A percentile compares a stretch with the other conserved stretches of the same genome.
phyloP scores from a whole-genome alignment of 2,329 filamentous ascomycete species.

The Ophiostoma australiae region DNA sequence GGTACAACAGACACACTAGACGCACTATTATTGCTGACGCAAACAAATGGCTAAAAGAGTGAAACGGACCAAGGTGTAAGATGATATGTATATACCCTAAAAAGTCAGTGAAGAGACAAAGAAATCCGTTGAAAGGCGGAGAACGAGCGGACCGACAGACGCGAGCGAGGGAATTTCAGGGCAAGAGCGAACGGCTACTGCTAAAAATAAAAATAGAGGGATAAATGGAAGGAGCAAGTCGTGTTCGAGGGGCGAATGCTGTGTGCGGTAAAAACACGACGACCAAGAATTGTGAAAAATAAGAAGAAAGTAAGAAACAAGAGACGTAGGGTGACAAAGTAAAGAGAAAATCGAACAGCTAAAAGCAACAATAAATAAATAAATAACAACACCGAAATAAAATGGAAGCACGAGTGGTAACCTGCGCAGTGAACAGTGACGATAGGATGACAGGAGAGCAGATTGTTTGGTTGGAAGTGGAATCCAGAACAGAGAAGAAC shows the following conservation, averaged over 20 bases:
- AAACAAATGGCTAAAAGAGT: neutral
- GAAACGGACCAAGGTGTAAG: neutral
- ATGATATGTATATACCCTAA: neutral
- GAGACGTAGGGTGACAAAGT: neutral
- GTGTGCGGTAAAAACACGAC: neutral
- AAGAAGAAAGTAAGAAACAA: neutral
- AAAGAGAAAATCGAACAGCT: no score
- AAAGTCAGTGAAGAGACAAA: neutral
- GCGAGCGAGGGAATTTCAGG: slow-evolving; percentile 6
- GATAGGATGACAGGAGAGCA: neutral
- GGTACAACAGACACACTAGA: neutral
- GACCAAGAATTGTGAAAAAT: neutral
- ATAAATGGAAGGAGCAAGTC: slow-evolving; percentile 3
- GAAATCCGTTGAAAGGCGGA: neutral
- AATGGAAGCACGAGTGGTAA: no score
- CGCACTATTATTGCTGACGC: neutral
- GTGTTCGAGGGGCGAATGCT: neutral
- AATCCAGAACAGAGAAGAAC: neutral
- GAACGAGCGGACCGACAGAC: neutral
- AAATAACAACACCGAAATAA: neutral
- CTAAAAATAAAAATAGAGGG: slow-evolving; percentile 12
- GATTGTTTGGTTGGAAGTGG: neutral
- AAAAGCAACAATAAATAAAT: neutral
- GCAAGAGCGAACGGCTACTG: slow-evolving; percentile 5
- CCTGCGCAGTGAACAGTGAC: neutral